Conservation (phyloP, 2,329 filamentous ascomycete species). For the Neonectria sp. region DNA sequence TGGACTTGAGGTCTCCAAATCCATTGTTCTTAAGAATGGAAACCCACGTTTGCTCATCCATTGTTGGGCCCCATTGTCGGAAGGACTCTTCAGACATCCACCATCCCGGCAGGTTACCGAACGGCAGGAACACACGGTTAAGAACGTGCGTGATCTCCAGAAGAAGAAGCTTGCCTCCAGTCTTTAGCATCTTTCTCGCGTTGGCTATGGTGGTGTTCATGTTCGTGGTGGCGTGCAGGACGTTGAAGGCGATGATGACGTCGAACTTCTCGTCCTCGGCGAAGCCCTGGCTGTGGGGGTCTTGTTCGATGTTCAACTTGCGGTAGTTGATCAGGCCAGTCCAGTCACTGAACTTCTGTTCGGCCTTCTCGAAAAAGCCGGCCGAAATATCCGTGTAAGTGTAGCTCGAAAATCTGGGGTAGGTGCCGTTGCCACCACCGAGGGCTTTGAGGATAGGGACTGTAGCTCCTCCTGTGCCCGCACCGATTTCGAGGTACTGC, state of each 20-base stretch:
- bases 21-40: not conserved
- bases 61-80: constrained; percentile 13
- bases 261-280: constrained; percentile 18
- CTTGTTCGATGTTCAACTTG: constrained; percentile 21
- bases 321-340: constrained; percentile 11
- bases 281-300: constrained; percentile 17
- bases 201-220: constrained; percentile 7
- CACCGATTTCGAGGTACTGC: constrained; percentile 23
- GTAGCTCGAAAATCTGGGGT: constrained; percentile 4
- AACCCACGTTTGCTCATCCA: constrained; percentile 16
- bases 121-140: constrained; percentile 11
- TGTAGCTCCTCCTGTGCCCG: constrained; percentile 12
- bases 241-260: constrained; percentile 13
- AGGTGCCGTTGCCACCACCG: constrained; percentile 1
- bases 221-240: constrained; percentile 22
- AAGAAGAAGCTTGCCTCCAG: constrained; percentile 6
- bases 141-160: constrained; percentile 11
- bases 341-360: constrained; percentile 20
- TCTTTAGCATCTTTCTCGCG: constrained; percentile 17
- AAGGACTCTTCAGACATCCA: constrained; percentile 22
- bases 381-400: constrained; percentile 23
- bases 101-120: constrained; percentile 23
- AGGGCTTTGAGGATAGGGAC: constrained; percentile 1
- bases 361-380: constrained; percentile 21
- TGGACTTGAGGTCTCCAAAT: constrained; percentile 8